phyloP scores from a whole-genome alignment of 2,329 filamentous ascomycete genomes.

The Coniochaeta pulveracea region DNA sequence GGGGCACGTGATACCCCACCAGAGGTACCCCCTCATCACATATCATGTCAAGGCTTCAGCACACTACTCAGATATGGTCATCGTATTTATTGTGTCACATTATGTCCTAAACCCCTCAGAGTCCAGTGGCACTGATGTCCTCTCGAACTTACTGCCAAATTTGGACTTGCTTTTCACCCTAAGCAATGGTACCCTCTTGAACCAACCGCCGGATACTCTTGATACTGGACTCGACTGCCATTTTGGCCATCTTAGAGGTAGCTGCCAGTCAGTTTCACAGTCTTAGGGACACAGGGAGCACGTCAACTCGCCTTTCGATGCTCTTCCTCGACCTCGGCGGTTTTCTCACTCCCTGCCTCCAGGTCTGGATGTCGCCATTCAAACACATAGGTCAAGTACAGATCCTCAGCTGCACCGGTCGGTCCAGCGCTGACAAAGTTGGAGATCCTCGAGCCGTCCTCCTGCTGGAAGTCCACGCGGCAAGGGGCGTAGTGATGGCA shows the following conservation, averaged over 20 bases:
- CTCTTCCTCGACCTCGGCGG: conserved; percentile 9
- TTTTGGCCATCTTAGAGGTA: conserved; percentile 13
- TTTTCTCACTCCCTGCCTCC: conserved; percentile 12
- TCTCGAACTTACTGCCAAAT: too few relatives aligned
- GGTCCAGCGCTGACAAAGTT: conserved; percentile 18
- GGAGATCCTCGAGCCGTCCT: conserved; percentile 18
- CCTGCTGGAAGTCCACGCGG: conserved; percentile 18
- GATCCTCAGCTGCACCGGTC: conserved; percentile 11
- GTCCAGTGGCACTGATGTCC: too few relatives aligned
- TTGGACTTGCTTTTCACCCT: too few relatives aligned
- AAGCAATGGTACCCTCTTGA: conserved; percentile 9
- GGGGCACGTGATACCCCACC: too few relatives aligned
- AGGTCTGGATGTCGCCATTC: conserved; percentile 16
- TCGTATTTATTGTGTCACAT: too few relatives aligned
- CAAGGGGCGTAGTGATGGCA: conserved; percentile 18
- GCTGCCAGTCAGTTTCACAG: conserved; percentile 1
- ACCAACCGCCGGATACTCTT: conserved; percentile 15
- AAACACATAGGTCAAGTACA: conserved; percentile 22
- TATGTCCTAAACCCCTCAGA: too few relatives aligned
- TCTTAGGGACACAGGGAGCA: conserved; percentile 2
- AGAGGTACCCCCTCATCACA: too few relatives aligned
- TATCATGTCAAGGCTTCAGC: too few relatives aligned
- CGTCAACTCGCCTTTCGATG: conserved; percentile 14
- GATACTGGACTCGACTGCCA: conserved; percentile 16
- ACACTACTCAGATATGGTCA: too few relatives aligned